Base-by-base conservation (phyloP, 148 eudicot species). In the Selenicereus undatus region DNA sequence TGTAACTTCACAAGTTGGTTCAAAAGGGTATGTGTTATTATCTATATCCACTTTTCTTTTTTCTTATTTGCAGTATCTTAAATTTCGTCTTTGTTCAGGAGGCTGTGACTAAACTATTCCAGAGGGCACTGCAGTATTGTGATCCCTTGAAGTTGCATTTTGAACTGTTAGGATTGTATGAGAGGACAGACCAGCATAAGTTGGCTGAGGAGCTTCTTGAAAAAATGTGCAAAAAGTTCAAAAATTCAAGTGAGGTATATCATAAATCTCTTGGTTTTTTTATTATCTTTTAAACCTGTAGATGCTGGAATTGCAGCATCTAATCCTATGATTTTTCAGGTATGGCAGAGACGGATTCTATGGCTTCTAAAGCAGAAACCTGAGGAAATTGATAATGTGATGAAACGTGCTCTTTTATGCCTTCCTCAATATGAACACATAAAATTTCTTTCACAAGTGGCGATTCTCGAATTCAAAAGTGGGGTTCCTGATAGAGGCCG, bases 171-270 rank as follows among this genome's bases (percentile, higher is more conserved):
- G 95, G 92, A 73, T 80, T 93, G 86, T 95, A 95, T 78, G 99
- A 95, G 80, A 91, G 91, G 79, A 92, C 97, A 11, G 91, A 93
- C 76, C 97, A 92, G 80, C 90, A 89, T 72, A 86, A 91, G 56
- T 87, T 91, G 88, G 89, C 90, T 16, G 91, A 89, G 30, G 95
- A 95, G 66, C 93, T 93, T 78, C 94, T 95, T 64, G 88, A 88
- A 68, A 93, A 92, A 88, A 95, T 95, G 99, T 80, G 82, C 22
- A 92, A 85, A 82, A 95, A 93, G 85, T 95, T 93, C 87, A 95
- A 89, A 84, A 89, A 86, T 82, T 93, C 94, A 20, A 83, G 86
- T 82, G 94, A 93, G 97, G 98, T 95, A 90, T 69, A 72, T 54
- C 35, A 48, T 68, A 35, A 75, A 36, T 64, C 26, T 56, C 64